Base-by-base conservation (phyloP, 1,284 basidiomycete species). In the Sutorius eximius region DNA sequence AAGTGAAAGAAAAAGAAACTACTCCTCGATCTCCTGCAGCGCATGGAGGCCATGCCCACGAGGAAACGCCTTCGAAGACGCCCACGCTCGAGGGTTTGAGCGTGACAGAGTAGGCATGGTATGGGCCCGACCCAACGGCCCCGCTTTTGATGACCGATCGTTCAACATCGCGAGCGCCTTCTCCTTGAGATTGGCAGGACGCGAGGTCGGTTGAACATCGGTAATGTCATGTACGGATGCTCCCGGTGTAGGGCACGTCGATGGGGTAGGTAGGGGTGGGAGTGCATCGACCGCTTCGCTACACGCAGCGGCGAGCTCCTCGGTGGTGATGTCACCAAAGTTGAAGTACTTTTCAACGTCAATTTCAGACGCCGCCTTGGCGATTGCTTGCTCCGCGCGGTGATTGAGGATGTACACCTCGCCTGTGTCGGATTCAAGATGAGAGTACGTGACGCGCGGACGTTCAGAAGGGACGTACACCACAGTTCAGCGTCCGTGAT, bases 91-190 rank as follows among this genome's bases (percentile, higher is more conserved):
- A 51, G 51, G 42, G 29, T 41, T 6, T 13, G 32, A 20, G 10
- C 8, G 20, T 5, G 33, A 29, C n/a, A 61, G 11, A 18, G 37
- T 0, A 1, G 64, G 67, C 57, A 66, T 52, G 5, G 66, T 56
- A 36, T 56, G 43, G 5, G 58, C 45, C 6, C 61, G 64, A 41
- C 51, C 61, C 46, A 66, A 33, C 3, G 43, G 45, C 22, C 30
- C 18, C 9, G 10, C 30, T 32, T 52, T 59, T 27, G 22, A 11
- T 1, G 61, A 22, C 10, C 11, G 16, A 13, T 46, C 45, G 6
- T 43, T 52, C 43, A 57, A 2, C 24, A 46, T 29, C 34, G 9
- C 45, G 2, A 51, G 30, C 5, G 49, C 53, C 22, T 43, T 53
- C 13, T 53, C 50, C 50, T 45, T 59, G 37, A 46, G 30, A 22